Base-by-base conservation (phyloP, 202 grass and related monocot genomes). In the Cymbopogon flexuosus region DNA sequence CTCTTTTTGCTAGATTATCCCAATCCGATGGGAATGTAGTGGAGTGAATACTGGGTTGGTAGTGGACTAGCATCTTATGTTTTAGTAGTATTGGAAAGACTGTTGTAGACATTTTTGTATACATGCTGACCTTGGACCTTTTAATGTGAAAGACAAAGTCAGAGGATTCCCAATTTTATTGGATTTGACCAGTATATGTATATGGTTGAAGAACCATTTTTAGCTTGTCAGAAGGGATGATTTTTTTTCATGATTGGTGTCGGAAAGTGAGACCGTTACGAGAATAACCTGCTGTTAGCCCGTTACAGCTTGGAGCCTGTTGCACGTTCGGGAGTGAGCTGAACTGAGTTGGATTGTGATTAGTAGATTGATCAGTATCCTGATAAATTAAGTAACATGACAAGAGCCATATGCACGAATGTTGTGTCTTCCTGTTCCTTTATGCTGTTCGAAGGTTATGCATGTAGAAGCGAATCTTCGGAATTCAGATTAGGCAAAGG, bases 1-100 rank as follows among this genome's bases (percentile, higher is more conserved):
- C 6, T 22, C 72, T 73, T 85, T 73, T 65, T 51, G 36, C 72
- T 89, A 82, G 27, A 69, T 82, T 66, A 47, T 49, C 43, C 65
- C 27, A 72, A 52, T 82, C 66, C 12, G 13, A 69, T 82, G 72
- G n/a, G 72, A 72, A 57, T 77, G 47, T 27, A 33, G 82, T 66
- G 78, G 59, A 33, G 46, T 76, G 58, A 76, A 30, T 72, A 29
- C 29, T 4, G 6, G 65, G 57, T 18, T 39, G 58, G 43, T 81
- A 72, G 78, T 65, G 42, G 8, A 37, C 60, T 67, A 49, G 61
- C 47, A 47, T 22, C 34, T 36, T 65, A 3, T 45, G 5, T n/a
- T 31, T 31, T 76, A 72, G 45, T 49, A 71, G 24, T 81, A 35
- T 65, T 61, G 29, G 78, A 67, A 72, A 67, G 65, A 15, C 24